A percentile compares a stretch with the other conserved stretches of the same genome.
These are phyloP conservation scores for Vitis cinerea DNA, from an alignment of 164 flowering plant genomes.

Conservation along the genomic window DNA sequence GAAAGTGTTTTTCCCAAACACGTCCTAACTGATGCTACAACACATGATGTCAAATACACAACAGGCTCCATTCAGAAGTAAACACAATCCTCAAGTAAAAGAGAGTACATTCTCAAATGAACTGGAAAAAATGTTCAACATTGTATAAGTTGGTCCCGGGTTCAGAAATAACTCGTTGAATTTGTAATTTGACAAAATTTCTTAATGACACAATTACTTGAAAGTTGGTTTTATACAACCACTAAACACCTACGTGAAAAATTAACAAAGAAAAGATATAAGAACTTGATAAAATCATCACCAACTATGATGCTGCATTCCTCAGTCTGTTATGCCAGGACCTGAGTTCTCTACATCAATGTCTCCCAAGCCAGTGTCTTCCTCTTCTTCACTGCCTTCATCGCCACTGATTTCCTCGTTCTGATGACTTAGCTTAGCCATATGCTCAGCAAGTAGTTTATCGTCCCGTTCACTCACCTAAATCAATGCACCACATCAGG, in stretches of 20 bases:
- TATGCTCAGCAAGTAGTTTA: constrained; percentile 70
- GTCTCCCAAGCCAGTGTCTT: constrained; percentile 92
- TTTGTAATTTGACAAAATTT: not conserved
- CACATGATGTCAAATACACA: no score
- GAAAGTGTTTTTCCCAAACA: no score
- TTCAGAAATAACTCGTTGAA: not conserved
- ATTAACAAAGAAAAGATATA: no score
- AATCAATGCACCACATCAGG: constrained; percentile 18
- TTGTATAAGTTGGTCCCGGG: not conserved
- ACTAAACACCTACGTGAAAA: not conserved
- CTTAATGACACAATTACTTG: constrained; percentile 1
- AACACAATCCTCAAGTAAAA: no score
- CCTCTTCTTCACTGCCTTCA: constrained; percentile 86
- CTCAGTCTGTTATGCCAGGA: constrained; percentile 37
- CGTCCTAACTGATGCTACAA: no score
- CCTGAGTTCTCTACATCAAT: constrained; percentile 61
- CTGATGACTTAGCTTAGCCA: constrained; percentile 57
- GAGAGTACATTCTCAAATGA: no score
- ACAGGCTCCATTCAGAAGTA: no score
- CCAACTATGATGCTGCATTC: not conserved
- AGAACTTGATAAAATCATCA: not conserved
- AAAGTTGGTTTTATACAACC: constrained; percentile 6
- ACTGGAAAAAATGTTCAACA: not conserved
- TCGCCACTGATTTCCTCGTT: constrained; percentile 84
- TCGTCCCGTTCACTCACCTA: constrained; percentile 98